phyloP scores from a whole-genome alignment of 345 rosid species.

The Limnanthes douglasii region DNA sequence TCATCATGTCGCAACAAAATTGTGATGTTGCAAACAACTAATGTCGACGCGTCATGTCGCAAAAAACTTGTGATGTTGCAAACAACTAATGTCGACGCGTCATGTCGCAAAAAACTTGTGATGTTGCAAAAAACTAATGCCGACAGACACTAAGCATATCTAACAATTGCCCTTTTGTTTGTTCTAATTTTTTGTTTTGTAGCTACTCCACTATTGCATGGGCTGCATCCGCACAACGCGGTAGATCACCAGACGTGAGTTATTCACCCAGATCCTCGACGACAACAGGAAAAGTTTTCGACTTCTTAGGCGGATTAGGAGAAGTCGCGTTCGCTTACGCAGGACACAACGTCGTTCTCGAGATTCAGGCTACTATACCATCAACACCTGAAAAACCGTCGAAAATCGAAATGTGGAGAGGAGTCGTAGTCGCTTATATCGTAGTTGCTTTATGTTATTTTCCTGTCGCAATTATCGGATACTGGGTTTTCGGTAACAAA shows the following conservation, averaged over 20 bases:
- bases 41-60: no score
- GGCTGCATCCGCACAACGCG: slow-evolving; percentile 30
- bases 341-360: slow-evolving; percentile 69
- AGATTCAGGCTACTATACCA: slow-evolving; percentile 88
- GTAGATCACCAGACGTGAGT: slow-evolving; percentile 29
- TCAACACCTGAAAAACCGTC: slow-evolving; percentile 80
- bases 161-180: neutral
- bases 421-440: slow-evolving; percentile 54
- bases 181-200: neutral
- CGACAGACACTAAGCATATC: neutral
- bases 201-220: slow-evolving; percentile 75
- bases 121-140: neutral
- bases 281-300: slow-evolving; percentile 17
- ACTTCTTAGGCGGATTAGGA: slow-evolving; percentile 62
- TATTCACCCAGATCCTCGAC: slow-evolving; percentile 34
- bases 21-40: no score
- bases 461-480: slow-evolving; percentile 63
- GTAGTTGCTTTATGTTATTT: slow-evolving; percentile 68
- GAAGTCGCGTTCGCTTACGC: slow-evolving; percentile 81
- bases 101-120: no score
- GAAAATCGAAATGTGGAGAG: slow-evolving; percentile 74
- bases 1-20: neutral
- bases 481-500: slow-evolving; percentile 33
- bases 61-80: no score
- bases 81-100: no score